Percentiles rank a stretch among this genome's conserved stretches.
Evolutionary conservation across 108 stramenopile species (phyloP).

Genomic region (Pseudonitzschia delicatissima): DNA sequence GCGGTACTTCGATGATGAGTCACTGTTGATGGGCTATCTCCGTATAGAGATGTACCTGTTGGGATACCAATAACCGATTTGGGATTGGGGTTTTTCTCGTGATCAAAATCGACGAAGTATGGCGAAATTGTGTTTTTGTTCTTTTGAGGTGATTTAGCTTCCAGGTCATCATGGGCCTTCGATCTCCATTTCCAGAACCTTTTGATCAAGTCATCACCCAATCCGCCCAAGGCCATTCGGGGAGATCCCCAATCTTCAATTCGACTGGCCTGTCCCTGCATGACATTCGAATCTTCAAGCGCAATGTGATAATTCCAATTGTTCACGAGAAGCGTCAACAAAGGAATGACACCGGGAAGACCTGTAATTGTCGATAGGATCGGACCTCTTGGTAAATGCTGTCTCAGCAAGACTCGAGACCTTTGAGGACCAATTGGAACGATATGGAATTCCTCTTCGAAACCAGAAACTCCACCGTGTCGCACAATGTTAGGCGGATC

Average conservation of each 20-base stretch:
- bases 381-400: constrained; percentile 34
- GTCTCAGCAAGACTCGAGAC: constrained; percentile 28
- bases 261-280: constrained; percentile 30
- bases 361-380: constrained; percentile 24
- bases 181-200: neutral
- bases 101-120: neutral
- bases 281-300: constrained; percentile 28
- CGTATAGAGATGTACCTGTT: neutral
- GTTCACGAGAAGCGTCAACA: constrained; percentile 23
- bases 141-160: no score
- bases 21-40: neutral
- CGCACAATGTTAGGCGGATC: constrained; percentile 33
- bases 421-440: constrained; percentile 28
- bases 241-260: constrained; percentile 28
- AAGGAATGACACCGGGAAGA: constrained; percentile 13
- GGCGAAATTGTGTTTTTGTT: neutral
- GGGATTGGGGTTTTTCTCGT: neutral
- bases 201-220: constrained; percentile 1
- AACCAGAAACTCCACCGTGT: constrained; percentile 34
- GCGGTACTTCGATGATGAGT: neutral
- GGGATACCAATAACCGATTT: no score
- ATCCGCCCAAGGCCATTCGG: neutral
- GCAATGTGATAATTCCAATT: constrained; percentile 39
- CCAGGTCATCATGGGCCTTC: neutral
- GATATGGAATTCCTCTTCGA: constrained; percentile 39